Evolutionary conservation across 805 yeast genomes (phyloP), one percentile per base, ranked within the genome.

Genomic region (Nakazawaea ernobii): DNA sequence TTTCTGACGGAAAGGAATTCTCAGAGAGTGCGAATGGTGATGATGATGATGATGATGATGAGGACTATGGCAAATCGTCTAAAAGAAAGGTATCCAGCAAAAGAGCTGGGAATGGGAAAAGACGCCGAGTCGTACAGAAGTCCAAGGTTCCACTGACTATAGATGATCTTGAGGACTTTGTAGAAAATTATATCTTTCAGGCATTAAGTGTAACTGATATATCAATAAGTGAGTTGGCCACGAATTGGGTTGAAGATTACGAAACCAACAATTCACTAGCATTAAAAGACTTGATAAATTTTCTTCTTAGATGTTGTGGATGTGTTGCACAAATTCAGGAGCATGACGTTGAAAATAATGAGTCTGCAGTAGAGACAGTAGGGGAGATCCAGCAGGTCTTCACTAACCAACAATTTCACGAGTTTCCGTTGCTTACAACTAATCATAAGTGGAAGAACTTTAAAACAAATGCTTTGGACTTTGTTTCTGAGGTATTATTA

Each of bases 301-400:
- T 89, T 43, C 55, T 87, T 1, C 65, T 91, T 36, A 70, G 90
- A 49, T 69, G 82, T 42, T 80, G 87, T 59, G 96, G 96, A 0
- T 83, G 90, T 43, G 71, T 79, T 17, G 70, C 80, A 1, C 77
- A 75, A 26, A 76, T 87, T 8, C 82, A 82, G 50, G 77, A 79
- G 27, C 95, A 91, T 61, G 97, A 90, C 60, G 81, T 88, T 43
- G 70, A 69, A 24, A 82, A 81, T 56, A 69, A 76, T 45, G 90
- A 85, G 37, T 77, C 86, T 7, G 86, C 94, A 0, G 68, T 75
- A 13, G 85, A 82, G 32, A 86, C 96, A 0, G 76, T 87, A 8
- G 80, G 75, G 4, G 96, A 88, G 61, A 64, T 90, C 27, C 85
- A 86, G 52, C 68, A 78, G 15, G 65, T 77, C 39, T 86, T 86